phyloP scores from a whole-genome alignment of 139 green algal genomes.

The Medakamo hakoo region DNA sequence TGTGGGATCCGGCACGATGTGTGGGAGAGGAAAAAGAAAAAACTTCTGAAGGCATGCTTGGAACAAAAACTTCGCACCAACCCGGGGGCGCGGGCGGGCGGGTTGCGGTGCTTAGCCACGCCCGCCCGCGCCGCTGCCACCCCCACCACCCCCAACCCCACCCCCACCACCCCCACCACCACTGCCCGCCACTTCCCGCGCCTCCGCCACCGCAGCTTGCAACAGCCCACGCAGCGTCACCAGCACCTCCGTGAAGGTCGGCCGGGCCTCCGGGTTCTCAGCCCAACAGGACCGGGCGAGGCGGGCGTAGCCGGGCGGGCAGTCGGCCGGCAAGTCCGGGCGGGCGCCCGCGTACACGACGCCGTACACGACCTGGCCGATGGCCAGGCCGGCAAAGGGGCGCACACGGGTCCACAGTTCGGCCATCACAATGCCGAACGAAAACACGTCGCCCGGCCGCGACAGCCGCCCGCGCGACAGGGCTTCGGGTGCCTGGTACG shows the following conservation, averaged over 20 bases:
- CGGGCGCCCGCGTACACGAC: background rate
- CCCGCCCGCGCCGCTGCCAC: no score
- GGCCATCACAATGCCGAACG: slow-evolving; percentile 21
- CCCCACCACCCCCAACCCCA: no score
- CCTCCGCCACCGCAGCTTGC: no score
- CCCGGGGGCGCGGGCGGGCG: no score
- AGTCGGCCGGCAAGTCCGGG: background rate
- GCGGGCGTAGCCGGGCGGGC: background rate
- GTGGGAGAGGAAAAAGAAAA: no score
- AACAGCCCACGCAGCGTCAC: background rate
- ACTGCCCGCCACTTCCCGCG: no score
- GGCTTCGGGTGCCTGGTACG: slow-evolving; percentile 36
- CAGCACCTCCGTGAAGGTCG: background rate
- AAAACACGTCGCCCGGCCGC: slow-evolving; percentile 17
- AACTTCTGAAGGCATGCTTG: no score
- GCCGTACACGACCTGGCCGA: background rate
- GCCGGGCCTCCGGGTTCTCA: background rate
- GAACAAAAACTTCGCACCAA: no score
- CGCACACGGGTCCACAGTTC: background rate
- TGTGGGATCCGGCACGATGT: no score
- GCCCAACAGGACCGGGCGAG: background rate
- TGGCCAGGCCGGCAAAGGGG: background rate
- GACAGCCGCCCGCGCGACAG: background rate
- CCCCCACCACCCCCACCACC: no score
- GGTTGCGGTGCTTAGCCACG: no score